phyloP scores from a whole-genome alignment of 2,329 filamentous ascomycete genomes.

The Pseudogymnoascus sp. region DNA sequence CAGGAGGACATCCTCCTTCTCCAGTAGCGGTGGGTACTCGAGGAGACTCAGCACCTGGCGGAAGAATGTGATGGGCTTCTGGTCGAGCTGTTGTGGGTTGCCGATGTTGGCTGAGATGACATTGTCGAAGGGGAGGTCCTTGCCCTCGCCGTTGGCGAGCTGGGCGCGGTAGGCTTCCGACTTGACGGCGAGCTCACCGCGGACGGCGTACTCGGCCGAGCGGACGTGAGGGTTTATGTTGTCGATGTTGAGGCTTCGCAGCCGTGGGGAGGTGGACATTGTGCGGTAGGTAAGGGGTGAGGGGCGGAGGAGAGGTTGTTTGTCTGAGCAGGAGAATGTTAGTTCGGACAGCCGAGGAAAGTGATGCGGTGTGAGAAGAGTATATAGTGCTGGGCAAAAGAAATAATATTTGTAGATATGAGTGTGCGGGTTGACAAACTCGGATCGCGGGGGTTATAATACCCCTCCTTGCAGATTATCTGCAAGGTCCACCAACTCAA shows the following conservation, averaged over 20 bases:
- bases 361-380: background rate
- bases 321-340: background rate
- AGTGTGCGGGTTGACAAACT: background rate
- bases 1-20: constrained; percentile 73
- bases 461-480: constrained; percentile 1
- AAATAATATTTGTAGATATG: background rate
- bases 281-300: constrained; percentile 16
- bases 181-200: constrained; percentile 88
- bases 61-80: constrained; percentile 99
- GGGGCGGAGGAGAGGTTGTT: background rate
- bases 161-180: constrained; percentile 82
- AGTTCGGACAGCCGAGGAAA: background rate
- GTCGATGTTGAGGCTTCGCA: constrained; percentile 58
- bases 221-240: constrained; percentile 91
- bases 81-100: constrained; percentile 96
- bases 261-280: constrained; percentile 31
- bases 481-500: background rate
- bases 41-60: constrained; percentile 88
- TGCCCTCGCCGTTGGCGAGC: constrained; percentile 50
- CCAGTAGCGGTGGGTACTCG: constrained; percentile 79
- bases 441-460: background rate
- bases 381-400: background rate
- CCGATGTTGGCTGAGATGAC: constrained; percentile 98
- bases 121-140: constrained; percentile 69
- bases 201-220: constrained; percentile 89